A percentile compares a stretch with the other conserved stretches of the same genome.
phyloP scores from a whole-genome alignment of 179 eudicot genomes.

The Beta corolliflora region DNA sequence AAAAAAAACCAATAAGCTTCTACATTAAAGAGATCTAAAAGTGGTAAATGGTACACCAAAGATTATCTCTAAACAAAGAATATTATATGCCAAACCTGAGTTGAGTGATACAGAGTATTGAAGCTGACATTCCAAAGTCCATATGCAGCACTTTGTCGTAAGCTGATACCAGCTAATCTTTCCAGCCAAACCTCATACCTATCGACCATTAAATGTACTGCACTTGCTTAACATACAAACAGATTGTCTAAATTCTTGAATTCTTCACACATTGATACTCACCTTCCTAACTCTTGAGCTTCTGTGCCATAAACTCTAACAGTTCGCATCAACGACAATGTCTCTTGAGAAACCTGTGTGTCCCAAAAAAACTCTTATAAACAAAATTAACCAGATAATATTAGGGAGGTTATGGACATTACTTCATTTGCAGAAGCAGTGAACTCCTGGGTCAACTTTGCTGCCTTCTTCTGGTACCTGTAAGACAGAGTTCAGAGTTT shows the following conservation, averaged over 20 bases:
- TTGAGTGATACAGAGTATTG: constrained; percentile 85
- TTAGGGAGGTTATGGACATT: constrained; percentile 27
- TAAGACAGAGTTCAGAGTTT: constrained; percentile 17
- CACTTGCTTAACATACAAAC: constrained; percentile 7
- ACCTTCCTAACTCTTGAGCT: constrained; percentile 83
- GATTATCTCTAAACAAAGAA: neutral
- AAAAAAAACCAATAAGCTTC: neutral
- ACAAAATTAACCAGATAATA: constrained; percentile 21
- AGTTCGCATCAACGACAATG: constrained; percentile 90
- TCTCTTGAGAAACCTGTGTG: constrained; percentile 95
- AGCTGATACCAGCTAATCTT: constrained; percentile 80
- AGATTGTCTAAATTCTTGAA: neutral
- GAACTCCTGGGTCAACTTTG: constrained; percentile 80
- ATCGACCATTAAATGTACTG: constrained; percentile 19
- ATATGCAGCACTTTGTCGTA: constrained; percentile 92
- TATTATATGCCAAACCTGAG: constrained; percentile 57
- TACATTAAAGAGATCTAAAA: neutral
- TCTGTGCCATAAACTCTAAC: constrained; percentile 98
- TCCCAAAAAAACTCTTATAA: neutral
- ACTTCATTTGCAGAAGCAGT: constrained; percentile 96
- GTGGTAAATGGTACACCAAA: neutral
- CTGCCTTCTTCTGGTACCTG: constrained; percentile 98
- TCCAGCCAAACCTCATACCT: constrained; percentile 84
- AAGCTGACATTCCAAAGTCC: constrained; percentile 93
- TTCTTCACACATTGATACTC: constrained; percentile 14